Evolutionary conservation across 106 monocot species (phyloP), one percentile per base, ranked within the genome.

Genomic region (Posidonia australis): DNA sequence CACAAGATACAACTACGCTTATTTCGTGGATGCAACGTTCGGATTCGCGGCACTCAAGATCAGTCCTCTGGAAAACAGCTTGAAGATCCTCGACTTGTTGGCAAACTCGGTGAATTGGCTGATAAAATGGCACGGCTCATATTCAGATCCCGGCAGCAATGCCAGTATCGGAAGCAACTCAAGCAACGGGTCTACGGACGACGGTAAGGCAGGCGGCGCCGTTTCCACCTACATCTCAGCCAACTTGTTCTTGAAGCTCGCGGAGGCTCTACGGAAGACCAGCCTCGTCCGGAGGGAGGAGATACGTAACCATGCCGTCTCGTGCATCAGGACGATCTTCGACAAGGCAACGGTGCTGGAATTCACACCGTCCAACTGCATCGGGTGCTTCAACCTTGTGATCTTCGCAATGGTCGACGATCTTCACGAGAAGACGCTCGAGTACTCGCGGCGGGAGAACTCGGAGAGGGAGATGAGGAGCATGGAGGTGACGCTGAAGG

Each of bases 321-420:
- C 61, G 9, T 66, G 76, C 49, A 78, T 90, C 10, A 63, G 73
- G 16, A 29, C 49, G 24, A 79, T 82, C 54, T 77, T 90, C 45
- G 62, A 24, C 3, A 80, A 67, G 10, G 73, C 78, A 0, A 73
- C 74, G 47, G 84, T 80, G 47, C 70, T 96, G 46, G 86, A 90
- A n/a, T 65, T 90, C 55, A 62, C 79, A 27, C 77, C 90, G 46
- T 63, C 79, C 25, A 80, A 54, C 73, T 80, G 82, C 72, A 66
- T 90, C 6, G 60, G 75, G 14, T 77, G 84, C 86, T 87, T 96
- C 80, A 90, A 80, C 72, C 76, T 75, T 18, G 74, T 86, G 63
- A 74, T 86, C 10, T 82, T 82, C 56, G 76, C 82, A 18, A 82
- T 84, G 94, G 86, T 87, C 62, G 94, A 96, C 54, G 86, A 96